phyloP scores from a whole-genome alignment of 2,329 filamentous ascomycete species.

The Ophiostoma perfectum region DNA sequence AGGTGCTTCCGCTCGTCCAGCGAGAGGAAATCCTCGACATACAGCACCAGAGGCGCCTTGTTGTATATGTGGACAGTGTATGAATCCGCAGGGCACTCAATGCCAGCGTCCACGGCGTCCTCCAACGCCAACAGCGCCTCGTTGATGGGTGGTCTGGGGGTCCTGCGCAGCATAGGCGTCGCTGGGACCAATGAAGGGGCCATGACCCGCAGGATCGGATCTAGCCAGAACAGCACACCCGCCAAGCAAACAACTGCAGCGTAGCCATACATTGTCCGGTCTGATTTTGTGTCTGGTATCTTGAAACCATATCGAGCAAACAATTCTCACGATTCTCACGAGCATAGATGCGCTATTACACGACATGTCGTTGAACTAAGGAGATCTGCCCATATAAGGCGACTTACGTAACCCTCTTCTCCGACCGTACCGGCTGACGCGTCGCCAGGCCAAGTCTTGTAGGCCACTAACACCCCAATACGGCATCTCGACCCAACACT shows the following conservation, averaged over 20 bases:
- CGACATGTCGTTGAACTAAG: neutral
- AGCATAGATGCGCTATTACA: neutral
- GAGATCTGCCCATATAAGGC: neutral
- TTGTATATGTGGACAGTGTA: constrained; percentile 46
- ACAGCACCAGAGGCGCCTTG: constrained; percentile 48
- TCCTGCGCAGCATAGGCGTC: constrained; percentile 24
- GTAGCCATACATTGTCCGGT: constrained; percentile 41
- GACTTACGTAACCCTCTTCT: neutral
- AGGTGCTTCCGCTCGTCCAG: constrained; percentile 42
- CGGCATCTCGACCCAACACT: neutral
- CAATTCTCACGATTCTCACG: neutral
- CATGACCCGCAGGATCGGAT: constrained; percentile 37
- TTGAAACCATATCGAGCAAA: no score
- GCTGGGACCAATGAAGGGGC: constrained; percentile 29
- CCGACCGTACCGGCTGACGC: constrained; percentile 3
- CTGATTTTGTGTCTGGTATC: no score
- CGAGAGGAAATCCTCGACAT: constrained; percentile 48
- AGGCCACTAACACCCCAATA: constrained; percentile 6
- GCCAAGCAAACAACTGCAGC: constrained; percentile 38
- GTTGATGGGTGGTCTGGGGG: constrained; percentile 44
- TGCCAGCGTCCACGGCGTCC: constrained; percentile 17
- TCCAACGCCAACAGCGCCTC: constrained; percentile 49
- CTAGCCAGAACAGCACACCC: constrained; percentile 40
- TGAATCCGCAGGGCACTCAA: constrained; percentile 37
- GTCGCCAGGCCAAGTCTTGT: neutral